Evolutionary conservation across 371 early-diverging fungal species (phyloP), one percentile per base, ranked within the genome.

Genomic region (Coemansia sp.): DNA sequence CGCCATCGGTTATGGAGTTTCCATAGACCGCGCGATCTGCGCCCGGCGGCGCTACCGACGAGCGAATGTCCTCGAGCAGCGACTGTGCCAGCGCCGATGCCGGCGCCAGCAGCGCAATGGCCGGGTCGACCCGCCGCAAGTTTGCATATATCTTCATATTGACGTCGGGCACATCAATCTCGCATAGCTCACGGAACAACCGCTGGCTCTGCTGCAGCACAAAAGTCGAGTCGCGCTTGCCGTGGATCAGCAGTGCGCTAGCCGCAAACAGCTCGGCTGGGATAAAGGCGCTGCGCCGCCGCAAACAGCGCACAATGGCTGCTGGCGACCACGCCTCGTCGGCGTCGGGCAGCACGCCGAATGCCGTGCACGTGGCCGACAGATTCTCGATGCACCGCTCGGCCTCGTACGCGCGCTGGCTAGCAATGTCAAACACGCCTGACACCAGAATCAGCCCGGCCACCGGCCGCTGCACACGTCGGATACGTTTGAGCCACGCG

Each of bases 61-160:
- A 55, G 34, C 77, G 68, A 30, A 79, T 79, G 55, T 79, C 80
- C 50, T 77, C 80, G 7, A 79, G 60, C 57, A 79, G 52, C 32
- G 80, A 79, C 70, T 68, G 68, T 1, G 80, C 77, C 64, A 79
- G 63, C 6, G 75, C 66, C 16, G 80, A 68, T 11, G 68, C 62
- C 13, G 75, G 80, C 2, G 79, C 76, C 32, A 79, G 64, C 9
- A 79, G 56, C 5, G 79, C 77, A 35, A 79, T 77, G n/a, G 80
- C 60, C 3, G 80, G 80, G 39, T 79, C 80, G 39, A 79, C 79
- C 30, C 80, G 65, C 30, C 79, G 65, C 40, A 80, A 54, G 36
- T 79, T 80, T 4, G 80, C 81, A 38, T 79, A 79, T 4, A 79
- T 70, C 63, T 79, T 79, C 68, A 79, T 77, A 45, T 79, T 77